phyloP scores from a whole-genome alignment of 352 stramenopile genomes.

The Phytophthora ohioensis region DNA sequence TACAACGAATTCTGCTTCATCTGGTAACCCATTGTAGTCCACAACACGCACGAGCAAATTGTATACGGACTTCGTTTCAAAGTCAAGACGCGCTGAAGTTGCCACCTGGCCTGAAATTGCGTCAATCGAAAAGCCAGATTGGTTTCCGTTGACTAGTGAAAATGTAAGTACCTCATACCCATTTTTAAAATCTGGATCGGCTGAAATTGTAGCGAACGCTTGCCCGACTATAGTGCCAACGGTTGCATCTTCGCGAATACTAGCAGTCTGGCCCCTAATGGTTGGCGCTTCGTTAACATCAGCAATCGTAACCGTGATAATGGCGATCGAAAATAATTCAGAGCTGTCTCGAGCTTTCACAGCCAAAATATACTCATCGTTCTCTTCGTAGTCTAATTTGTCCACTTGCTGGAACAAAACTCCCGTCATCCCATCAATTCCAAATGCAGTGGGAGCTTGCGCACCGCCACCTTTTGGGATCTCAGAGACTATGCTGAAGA shows the following conservation, averaged over 20 bases:
- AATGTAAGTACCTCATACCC: conserved; percentile 28
- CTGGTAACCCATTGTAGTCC: conserved; percentile 23
- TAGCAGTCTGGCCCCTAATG: conserved; percentile 22
- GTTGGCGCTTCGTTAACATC: conserved; percentile 33
- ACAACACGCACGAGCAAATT: conserved; percentile 26
- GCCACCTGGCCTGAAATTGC: conserved; percentile 28
- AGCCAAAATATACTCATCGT: conserved; percentile 16
- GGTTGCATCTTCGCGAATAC: conserved; percentile 26
- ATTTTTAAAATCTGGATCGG: conserved; percentile 33
- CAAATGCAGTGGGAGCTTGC: conserved; percentile 44
- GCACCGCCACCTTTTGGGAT: neutral
- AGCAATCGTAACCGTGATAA: conserved; percentile 21
- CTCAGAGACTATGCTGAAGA: conserved; percentile 33
- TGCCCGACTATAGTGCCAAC: conserved; percentile 21
- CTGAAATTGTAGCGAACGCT: conserved; percentile 10
- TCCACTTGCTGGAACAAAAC: conserved; percentile 44
- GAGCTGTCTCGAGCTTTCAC: conserved; percentile 27
- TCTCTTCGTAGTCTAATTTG: conserved; percentile 50
- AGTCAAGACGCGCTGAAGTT: conserved; percentile 14
- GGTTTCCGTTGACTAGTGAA: neutral
- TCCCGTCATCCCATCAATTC: conserved; percentile 47
- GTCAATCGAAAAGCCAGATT: conserved; percentile 28
- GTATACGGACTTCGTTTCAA: conserved; percentile 21
- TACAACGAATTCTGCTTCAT: conserved; percentile 19
- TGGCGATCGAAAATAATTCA: conserved; percentile 26